Base-by-base conservation (phyloP, 2,329 filamentous ascomycete species). In the Aspergillus awamori region DNA sequence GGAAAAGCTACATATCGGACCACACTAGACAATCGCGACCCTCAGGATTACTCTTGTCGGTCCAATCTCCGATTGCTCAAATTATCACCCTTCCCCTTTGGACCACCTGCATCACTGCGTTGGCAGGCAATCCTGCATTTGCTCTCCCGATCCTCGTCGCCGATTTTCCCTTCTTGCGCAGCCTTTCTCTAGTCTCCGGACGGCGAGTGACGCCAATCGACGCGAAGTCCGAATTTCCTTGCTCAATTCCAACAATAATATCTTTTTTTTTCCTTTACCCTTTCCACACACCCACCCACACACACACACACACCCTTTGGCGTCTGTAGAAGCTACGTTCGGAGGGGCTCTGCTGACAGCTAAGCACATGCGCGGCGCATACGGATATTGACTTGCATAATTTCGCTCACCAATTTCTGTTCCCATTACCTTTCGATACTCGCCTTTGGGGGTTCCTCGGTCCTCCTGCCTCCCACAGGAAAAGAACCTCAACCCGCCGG, bases 21-120 rank as follows among this genome's bases (percentile, higher is more conserved):
- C 63, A 65, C 71, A 69, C 67, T 72, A 70, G 63, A 64, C 60
- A 56, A 63, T 58, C 59, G 51, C 64, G 61, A 70, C 67, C 67
- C 70, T 69, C 64, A 68, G 69, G 60, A 67, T 58, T 60, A 57
- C 45, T 57, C 54, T 59, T 59, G 65, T 69, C 65, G 67, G 69
- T 61, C 65, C 70, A 67, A 67, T 70, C 70, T 62, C 69, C 68
- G 69, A 74, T 70, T 72, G 62, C 61, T 70, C 64, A 56, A 39
- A 61, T 62, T 66, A 64, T 71, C 60, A 52, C 55, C 59, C 62
- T 70, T 71, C 73, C 73, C 48, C 59, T 74, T 76, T 74, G 61
- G 73, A 74, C 67, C 69, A 64, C 68, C 66, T 76, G 73, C 73
- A 74, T 74, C 61, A 69, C 69, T 74, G 70, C 67, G 72, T 64